Base-by-base conservation (phyloP, 1,284 basidiomycete species). In the Trichosporon sp. region DNA sequence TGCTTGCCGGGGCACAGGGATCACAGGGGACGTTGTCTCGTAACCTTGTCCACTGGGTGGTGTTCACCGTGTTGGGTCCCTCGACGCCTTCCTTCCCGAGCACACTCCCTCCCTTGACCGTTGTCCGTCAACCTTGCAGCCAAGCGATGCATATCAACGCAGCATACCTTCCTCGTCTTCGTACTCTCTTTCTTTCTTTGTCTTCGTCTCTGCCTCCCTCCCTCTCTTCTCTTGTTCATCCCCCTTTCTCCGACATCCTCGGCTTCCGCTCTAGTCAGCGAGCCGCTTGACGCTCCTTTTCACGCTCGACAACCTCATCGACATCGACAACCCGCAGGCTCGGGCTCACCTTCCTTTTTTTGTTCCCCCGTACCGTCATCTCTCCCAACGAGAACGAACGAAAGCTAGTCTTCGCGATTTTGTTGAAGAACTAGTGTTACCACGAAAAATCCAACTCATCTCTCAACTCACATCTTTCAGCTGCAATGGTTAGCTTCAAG, bases 261-360 rank as follows among this genome's bases (percentile, higher is more conserved):
- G 56, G 26, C 56, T 61, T 21, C 26, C 31, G 56, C 56, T 61
- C 26, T 3, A 61, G 35, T 10, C 31, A 61, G 56, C 56, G 26
- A 16, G 56, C 31, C 56, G 56, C 56, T 12, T 40, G 26, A 61
- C 56, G 31, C 56, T 61, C 56, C 26, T 61, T 61, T 61, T 10
- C 54, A 7, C 4, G 2, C 54, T 59, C 54, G 21, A 21, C 54
- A 21, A 59, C 12, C 10, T 16, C 56, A 2, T 14, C 56, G 26
- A 31, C 56, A 35, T 19, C 32, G 14, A 63, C 59, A 21, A 21
- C 51, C 51, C 51, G 51, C 51, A 21, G 51, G 51, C 51, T 54
- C 51, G 51, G 51, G 51, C 51, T 26, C 51, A 54, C 51, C 51
- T 16, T 54, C 51, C 51, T 54, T 54, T 11, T 11, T 11, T 26